These are phyloP conservation scores for Chaetomium strumarium DNA, from an alignment of 2,329 filamentous ascomycete species.

Conservation along the genomic window DNA sequence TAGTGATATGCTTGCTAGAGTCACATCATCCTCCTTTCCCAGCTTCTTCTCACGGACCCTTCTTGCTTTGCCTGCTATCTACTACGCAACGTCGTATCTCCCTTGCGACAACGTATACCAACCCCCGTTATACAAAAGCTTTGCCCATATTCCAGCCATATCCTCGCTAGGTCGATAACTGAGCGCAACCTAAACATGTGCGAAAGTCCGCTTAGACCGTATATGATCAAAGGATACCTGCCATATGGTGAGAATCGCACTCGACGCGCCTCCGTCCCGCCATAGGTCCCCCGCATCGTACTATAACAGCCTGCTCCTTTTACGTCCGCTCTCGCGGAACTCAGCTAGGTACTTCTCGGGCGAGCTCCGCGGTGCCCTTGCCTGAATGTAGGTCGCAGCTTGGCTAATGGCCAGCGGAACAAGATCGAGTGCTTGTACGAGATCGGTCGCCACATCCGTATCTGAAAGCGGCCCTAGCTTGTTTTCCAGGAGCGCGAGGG, in stretches of 20 bases:
- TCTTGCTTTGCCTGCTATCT: constrained; percentile 10
- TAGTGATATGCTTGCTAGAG: constrained; percentile 6
- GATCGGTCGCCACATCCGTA: constrained; percentile 14
- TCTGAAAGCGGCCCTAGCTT: constrained; percentile 20
- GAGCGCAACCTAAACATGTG: constrained; percentile 27
- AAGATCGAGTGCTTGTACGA: constrained; percentile 28
- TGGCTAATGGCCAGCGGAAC: constrained; percentile 33
- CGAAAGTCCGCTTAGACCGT: constrained; percentile 27
- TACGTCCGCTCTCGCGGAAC: constrained; percentile 23
- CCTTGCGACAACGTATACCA: constrained; percentile 22
- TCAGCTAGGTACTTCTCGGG: constrained; percentile 33
- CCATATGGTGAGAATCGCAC: constrained; percentile 27
- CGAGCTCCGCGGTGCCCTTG: constrained; percentile 25
- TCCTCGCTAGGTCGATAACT: constrained; percentile 13
- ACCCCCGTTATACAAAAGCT: constrained; percentile 23
- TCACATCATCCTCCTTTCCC: constrained; percentile 7
- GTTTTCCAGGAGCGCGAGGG: constrained; percentile 27
- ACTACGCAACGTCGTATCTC: constrained; percentile 15
- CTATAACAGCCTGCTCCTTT: constrained; percentile 11
- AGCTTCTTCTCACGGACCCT: constrained; percentile 8
- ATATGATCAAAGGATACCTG: constrained; percentile 31
- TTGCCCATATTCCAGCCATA: constrained; percentile 16
- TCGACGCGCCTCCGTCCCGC: constrained; percentile 20
- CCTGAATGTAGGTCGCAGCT: constrained; percentile 30
- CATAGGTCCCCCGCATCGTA: constrained; percentile 19